Evolutionary conservation across 2,329 filamentous ascomycete genomes (phyloP).

Genomic region (Alternaria gansuensis): DNA sequence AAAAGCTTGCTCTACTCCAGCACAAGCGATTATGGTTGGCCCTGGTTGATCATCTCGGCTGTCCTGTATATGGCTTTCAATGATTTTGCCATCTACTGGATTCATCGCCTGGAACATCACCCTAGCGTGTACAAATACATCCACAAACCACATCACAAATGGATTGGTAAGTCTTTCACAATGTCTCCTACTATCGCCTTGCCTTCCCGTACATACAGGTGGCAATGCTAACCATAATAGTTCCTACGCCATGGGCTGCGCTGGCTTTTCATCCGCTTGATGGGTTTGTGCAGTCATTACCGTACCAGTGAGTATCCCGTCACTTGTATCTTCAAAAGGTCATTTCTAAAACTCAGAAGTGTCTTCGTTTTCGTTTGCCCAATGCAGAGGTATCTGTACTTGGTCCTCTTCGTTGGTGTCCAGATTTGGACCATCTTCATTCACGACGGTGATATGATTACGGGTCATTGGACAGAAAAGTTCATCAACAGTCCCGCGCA

Average conservation of each 20-base stretch:
- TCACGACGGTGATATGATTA: constrained; percentile 18
- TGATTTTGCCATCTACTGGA: constrained; percentile 19
- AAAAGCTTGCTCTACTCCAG: constrained; percentile 15
- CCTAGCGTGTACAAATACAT: constrained; percentile 20
- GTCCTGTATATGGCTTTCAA: constrained; percentile 17
- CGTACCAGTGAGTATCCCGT: constrained; percentile 14
- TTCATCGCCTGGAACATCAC: constrained; percentile 20
- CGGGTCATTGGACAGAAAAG: constrained; percentile 17
- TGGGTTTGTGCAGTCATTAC: constrained; percentile 15
- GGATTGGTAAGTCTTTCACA: constrained; percentile 12
- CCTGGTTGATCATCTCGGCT: constrained; percentile 12
- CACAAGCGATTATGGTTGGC: constrained; percentile 15
- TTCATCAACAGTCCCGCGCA: constrained; percentile 19
- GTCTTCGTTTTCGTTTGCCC: constrained; percentile 16
- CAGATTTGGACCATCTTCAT: constrained; percentile 21
- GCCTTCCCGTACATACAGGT: neutral
- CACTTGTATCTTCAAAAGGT: neutral
- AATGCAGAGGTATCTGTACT: constrained; percentile 19
- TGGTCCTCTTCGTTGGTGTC: constrained; percentile 17
- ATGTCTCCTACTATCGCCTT: neutral
- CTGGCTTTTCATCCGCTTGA: constrained; percentile 19
- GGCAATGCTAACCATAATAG: constrained; percentile 9
- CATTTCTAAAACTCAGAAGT: constrained; percentile 7
- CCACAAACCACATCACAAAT: constrained; percentile 20
- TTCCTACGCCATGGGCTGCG: constrained; percentile 18